These are phyloP conservation scores for Durotheca rogersii DNA, from an alignment of 495 filamentous ascomycete genomes.

Conservation along the genomic window DNA sequence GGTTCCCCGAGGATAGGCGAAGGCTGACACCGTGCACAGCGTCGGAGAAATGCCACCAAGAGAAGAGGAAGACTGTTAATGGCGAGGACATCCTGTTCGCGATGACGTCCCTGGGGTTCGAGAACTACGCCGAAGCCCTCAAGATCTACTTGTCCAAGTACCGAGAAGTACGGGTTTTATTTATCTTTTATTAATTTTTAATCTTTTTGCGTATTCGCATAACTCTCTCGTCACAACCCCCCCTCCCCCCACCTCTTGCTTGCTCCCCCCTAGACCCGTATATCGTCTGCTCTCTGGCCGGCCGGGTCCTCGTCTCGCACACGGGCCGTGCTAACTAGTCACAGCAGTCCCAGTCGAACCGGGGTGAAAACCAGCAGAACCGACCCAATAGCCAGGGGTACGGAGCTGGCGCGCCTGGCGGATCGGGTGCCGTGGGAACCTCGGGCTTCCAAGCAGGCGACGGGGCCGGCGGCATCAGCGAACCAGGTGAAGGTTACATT, in stretches of 20 bases:
- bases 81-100: conserved; percentile 98
- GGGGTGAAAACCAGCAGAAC: conserved; percentile 68
- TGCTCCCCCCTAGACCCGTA: too few species aligned
- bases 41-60: conserved; percentile 98
- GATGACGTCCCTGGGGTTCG: conserved; percentile 98
- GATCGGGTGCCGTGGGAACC: conserved; percentile 46
- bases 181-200: too few species aligned
- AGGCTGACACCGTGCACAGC: conserved; percentile 57
- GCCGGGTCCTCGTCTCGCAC: too few species aligned
- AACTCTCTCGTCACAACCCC: too few species aligned
- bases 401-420: conserved; percentile 50
- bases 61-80: conserved; percentile 98
- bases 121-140: conserved; percentile 96
- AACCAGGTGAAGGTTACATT: conserved; percentile 59
- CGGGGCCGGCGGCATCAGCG: conserved; percentile 59
- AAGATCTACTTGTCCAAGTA: conserved; percentile 99
- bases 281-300: too few species aligned
- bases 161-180: conserved; percentile 93
- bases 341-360: conserved; percentile 71
- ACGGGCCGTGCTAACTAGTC: conserved; percentile 38
- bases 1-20: conserved; percentile 24
- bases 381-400: conserved; percentile 72
- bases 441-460: conserved; percentile 58
- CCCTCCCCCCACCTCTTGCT: too few species aligned
- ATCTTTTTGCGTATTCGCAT: too few species aligned